Evolutionary conservation across 2,329 filamentous ascomycete species (phyloP).

Genomic region (Colletotrichum sp.): DNA sequence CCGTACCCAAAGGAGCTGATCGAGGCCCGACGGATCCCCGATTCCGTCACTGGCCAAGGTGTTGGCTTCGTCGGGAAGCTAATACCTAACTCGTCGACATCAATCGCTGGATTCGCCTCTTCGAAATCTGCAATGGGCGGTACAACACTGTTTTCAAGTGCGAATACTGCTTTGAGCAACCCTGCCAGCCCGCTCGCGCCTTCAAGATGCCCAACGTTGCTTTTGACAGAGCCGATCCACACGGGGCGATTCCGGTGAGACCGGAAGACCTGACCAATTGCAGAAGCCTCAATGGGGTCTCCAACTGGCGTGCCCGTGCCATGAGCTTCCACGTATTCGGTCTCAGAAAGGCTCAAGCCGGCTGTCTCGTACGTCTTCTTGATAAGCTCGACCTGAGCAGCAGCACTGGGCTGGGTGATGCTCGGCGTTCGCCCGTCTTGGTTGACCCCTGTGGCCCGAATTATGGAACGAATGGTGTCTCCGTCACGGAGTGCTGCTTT

Average conservation of each 20-base stretch:
- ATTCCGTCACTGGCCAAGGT: constrained; percentile 42
- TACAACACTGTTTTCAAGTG: constrained; percentile 54
- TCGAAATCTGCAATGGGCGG: constrained; percentile 57
- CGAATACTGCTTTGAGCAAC: constrained; percentile 55
- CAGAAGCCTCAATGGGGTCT: constrained; percentile 53
- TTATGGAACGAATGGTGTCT: constrained; percentile 61
- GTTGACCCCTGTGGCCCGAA: constrained; percentile 57
- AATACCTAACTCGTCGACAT: constrained; percentile 49
- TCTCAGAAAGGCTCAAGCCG: constrained; percentile 47
- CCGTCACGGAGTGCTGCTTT: constrained; percentile 60
- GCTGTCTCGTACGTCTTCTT: constrained; percentile 47
- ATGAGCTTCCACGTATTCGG: constrained; percentile 60
- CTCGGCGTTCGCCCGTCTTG: constrained; percentile 65
- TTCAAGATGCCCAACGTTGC: constrained; percentile 60
- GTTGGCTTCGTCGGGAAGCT: constrained; percentile 44
- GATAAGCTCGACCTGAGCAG: constrained; percentile 57
- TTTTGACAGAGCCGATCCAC: constrained; percentile 57
- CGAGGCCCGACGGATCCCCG: constrained; percentile 51
- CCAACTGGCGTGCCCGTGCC: constrained; percentile 66
- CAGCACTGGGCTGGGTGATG: constrained; percentile 61
- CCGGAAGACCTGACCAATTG: constrained; percentile 47
- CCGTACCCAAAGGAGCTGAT: constrained; percentile 65
- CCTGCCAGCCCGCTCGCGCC: constrained; percentile 57
- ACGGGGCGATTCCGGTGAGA: constrained; percentile 41
- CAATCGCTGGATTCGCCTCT: constrained; percentile 48